Evolutionary conservation across 2,329 filamentous ascomycete genomes (phyloP).

Genomic region (Biscogniauxia marginata): DNA sequence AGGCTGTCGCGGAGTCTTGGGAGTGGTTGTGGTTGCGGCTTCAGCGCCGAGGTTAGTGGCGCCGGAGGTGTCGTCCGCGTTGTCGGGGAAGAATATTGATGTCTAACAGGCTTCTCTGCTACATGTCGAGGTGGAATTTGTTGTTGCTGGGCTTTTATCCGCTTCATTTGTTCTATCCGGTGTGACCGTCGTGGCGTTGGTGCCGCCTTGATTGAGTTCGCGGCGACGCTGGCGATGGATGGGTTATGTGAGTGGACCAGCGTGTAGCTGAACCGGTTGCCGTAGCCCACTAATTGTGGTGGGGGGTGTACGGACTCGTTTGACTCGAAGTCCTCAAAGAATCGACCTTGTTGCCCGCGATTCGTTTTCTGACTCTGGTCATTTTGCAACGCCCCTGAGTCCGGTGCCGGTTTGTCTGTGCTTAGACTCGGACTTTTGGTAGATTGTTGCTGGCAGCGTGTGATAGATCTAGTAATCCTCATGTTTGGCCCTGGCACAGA

Average conservation of each 20-base stretch:
- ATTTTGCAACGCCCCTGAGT: neutral
- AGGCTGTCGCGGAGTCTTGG: neutral
- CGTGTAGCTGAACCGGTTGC: neutral
- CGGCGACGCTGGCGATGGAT: neutral
- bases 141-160: neutral
- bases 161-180: neutral
- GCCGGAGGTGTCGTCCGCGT: neutral
- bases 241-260: neutral
- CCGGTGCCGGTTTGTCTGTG: neutral
- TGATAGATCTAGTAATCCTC: neutral
- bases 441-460: neutral
- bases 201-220: neutral
- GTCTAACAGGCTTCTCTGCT: no score
- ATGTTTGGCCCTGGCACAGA: neutral
- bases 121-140: no score
- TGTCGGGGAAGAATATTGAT: no score
- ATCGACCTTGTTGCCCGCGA: neutral
- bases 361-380: neutral
- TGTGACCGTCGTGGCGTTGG: neutral
- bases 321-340: neutral
- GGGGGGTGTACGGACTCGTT: neutral
- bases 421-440: no score
- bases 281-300: neutral
- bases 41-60: no score
- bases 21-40: neutral